Evolutionary conservation across 768 basidiomycete species (phyloP), one percentile per base, ranked within the genome.

Genomic region (Leccinum rimulosum): DNA sequence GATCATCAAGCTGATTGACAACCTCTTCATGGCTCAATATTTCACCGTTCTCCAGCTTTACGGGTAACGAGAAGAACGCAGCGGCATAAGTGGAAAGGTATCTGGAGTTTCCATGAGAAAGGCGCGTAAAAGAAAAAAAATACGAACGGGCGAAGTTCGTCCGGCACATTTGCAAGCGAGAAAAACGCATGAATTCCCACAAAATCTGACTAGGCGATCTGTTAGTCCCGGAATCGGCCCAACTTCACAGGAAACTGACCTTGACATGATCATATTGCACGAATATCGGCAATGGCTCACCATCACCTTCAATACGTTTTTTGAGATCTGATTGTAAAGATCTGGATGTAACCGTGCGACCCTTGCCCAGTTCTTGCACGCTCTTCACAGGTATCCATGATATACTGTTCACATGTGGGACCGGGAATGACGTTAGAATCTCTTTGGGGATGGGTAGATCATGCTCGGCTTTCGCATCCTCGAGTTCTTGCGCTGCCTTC

Each of bases 181-280:
- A 97, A 85, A 60, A 87, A 82, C 8, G 86, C 89, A 63, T 89
- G 82, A 31, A 98, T 76, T 17, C 86, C 84, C 57, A 98, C 85
- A 71, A 99, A 98, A 67, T 96, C 93, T 8, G 96, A 98, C 91
- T 97, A 62, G 1, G 50, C 15, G 25, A 59, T 50, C 54, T 43
- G 47, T 58, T 43, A 43, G 55, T 50, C 27, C 27, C 40, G 22
- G 47, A 35, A 11, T 22, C 28, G 33, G 53, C 28, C 49, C 25
- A 35, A n/a, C 17, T 27, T 48, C 54, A 54, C 38, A 50, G 57
- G 28, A 56, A 36, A 22, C 27, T 22, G 74, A 91, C 95, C 78
- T 93, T 84, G 51, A 96, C 93, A 72, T 95, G 92, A 66, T 97
- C 91, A 68, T 93, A 99, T 68, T 97, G 89, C 10, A 96, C 84